These are phyloP conservation scores for Geotrichum cucujoidarum DNA, from an alignment of 1,139 yeast genomes.

Conservation along the genomic window DNA sequence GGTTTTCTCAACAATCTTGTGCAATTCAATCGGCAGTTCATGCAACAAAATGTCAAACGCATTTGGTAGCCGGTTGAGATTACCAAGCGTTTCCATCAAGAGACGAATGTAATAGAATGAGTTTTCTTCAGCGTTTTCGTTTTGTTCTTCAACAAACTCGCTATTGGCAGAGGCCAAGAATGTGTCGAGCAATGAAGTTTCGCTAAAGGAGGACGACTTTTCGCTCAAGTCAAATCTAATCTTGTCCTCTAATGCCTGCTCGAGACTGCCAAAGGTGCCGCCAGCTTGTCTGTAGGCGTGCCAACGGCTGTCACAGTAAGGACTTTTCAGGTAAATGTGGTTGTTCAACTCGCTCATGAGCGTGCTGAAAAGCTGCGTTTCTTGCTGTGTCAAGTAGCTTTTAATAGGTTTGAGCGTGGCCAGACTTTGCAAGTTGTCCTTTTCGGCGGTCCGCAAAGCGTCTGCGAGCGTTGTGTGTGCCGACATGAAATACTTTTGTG, in stretches of 20 bases:
- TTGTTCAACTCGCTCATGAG: slow-evolving; percentile 71
- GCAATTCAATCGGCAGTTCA: slow-evolving; percentile 46
- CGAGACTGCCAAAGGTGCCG: slow-evolving; percentile 28
- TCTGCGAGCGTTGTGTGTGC: slow-evolving; percentile 60
- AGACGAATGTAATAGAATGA: slow-evolving; percentile 55
- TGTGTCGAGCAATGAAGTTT: slow-evolving; percentile 38
- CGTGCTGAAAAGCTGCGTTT: slow-evolving; percentile 58
- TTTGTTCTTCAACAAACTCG: slow-evolving; percentile 27
- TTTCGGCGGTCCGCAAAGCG: slow-evolving; percentile 54
- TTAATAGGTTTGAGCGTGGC: slow-evolving; percentile 56
- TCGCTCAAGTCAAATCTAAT: slow-evolving; percentile 31
- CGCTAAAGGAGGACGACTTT: slow-evolving; percentile 27
- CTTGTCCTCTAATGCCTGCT: slow-evolving; percentile 33
- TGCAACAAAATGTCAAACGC: slow-evolving; percentile 54
- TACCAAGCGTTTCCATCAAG: slow-evolving; percentile 55
- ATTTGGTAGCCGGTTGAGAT: slow-evolving; percentile 58
- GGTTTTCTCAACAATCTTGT: slow-evolving; percentile 53
- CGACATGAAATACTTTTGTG: slow-evolving; percentile 62
- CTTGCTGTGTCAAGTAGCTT: slow-evolving; percentile 57
- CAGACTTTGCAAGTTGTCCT: slow-evolving; percentile 57
- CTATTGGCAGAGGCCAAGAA: slow-evolving; percentile 38
- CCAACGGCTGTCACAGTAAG: slow-evolving; percentile 38
- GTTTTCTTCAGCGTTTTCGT: slow-evolving; percentile 41
- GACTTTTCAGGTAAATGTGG: slow-evolving; percentile 62
- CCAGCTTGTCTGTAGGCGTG: slow-evolving; percentile 29